These are phyloP conservation scores for Blastocystis sp. DNA, from an alignment of 352 stramenopile genomes.

Conservation along the genomic window DNA sequence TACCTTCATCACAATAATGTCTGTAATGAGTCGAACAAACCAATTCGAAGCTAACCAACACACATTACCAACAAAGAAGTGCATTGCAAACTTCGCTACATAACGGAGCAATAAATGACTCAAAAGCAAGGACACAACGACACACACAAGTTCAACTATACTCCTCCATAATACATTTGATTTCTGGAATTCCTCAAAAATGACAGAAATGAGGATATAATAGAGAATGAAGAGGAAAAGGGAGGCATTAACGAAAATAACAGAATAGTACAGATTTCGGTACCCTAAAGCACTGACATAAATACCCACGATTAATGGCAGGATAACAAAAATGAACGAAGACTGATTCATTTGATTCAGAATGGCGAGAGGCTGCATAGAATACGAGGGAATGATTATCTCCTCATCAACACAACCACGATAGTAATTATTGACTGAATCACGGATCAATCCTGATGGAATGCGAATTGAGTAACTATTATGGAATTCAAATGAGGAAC, in stretches of 20 bases:
- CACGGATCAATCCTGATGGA: constrained; percentile 2
- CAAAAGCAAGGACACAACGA: neutral
- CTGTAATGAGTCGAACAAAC: neutral
- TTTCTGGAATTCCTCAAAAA: neutral
- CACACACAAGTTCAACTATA: neutral
- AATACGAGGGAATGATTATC: neutral
- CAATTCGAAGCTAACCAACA: neutral
- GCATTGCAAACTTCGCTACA: no score
- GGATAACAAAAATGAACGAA: neutral
- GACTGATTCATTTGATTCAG: neutral
- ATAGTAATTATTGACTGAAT: constrained; percentile 16
- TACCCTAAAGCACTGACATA: neutral
- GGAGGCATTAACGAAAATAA: neutral
- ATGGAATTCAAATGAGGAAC: neutral
- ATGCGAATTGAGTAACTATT: neutral
- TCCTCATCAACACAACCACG: neutral
- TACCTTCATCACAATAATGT: neutral
- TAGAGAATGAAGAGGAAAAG: neutral
- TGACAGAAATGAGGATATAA: neutral
- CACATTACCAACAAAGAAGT: neutral
- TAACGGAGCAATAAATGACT: neutral
- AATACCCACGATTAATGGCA: neutral
- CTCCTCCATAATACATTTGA: no score
- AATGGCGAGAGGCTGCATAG: neutral
- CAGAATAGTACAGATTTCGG: constrained; percentile 5